These are phyloP conservation scores for Rhizodiscina lignyota DNA, from an alignment of 495 filamentous ascomycete genomes.

Conservation along the genomic window DNA sequence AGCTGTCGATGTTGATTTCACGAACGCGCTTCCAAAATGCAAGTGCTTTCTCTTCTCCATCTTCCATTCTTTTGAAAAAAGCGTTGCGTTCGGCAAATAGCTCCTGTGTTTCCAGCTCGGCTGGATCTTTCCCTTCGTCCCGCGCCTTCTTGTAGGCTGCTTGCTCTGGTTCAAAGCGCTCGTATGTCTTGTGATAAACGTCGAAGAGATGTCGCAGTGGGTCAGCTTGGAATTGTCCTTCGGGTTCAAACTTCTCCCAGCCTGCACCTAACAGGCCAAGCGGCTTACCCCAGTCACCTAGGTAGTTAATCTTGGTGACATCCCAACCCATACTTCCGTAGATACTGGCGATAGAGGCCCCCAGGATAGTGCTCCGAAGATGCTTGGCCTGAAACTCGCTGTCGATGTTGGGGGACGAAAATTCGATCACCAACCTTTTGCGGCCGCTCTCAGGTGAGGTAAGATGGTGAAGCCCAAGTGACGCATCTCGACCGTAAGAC, in stretches of 20 bases:
- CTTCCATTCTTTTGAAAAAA: constrained; percentile 7
- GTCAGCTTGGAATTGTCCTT: constrained; percentile 36
- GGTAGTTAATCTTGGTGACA: constrained; percentile 45
- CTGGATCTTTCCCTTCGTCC: constrained; percentile 1
- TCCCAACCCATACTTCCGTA: constrained; percentile 13
- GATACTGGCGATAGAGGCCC: constrained; percentile 44
- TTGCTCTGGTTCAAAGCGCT: constrained; percentile 6
- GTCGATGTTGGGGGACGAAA: constrained; percentile 45
- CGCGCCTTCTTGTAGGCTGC: constrained; percentile 5
- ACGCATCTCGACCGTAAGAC: constrained; percentile 49
- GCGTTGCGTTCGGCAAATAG: constrained; percentile 8
- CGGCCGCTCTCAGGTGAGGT: constrained; percentile 51
- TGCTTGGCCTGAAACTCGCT: constrained; percentile 56
- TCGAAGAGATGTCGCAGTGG: constrained; percentile 49
- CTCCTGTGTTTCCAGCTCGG: constrained; percentile 5
- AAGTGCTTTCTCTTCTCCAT: constrained; percentile 5
- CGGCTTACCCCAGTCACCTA: constrained; percentile 54
- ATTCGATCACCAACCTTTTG: constrained; percentile 42
- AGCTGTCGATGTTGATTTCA: constrained; percentile 6
- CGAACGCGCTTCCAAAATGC: constrained; percentile 6
- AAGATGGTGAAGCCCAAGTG: constrained; percentile 49
- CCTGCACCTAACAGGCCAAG: constrained; percentile 45
- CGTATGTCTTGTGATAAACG: constrained; percentile 40
- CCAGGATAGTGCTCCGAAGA: constrained; percentile 50
- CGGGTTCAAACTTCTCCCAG: constrained; percentile 41